Percentiles rank a stretch among this genome's conserved stretches.
These are phyloP conservation scores for Plasmodium relictum DNA, from an alignment of 169 alveolate genomes.

Conservation along the genomic window DNA sequence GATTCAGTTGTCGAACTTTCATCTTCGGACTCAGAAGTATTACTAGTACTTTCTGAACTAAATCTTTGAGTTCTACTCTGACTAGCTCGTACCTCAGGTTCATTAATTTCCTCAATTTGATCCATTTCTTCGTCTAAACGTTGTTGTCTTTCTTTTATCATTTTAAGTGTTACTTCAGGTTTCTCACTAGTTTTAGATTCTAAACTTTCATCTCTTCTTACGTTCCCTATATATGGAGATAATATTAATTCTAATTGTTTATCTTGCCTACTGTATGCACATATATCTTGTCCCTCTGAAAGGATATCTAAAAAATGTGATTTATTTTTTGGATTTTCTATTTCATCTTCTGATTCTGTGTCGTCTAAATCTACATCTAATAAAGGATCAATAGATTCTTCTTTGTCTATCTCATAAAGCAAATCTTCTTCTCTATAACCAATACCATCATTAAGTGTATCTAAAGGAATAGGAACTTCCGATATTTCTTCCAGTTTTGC, in stretches of 20 bases:
- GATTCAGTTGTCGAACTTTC: no score
- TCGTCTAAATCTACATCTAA: slow-evolving; percentile 4
- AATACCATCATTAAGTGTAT: slow-evolving; percentile 55
- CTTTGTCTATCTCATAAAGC: slow-evolving; percentile 22
- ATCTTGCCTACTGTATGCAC: neutral
- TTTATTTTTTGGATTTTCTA: neutral
- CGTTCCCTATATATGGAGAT: slow-evolving; percentile 30
- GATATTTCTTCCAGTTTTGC: slow-evolving; percentile 24
- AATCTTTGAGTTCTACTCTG: no score
- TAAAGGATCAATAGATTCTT: slow-evolving; percentile 12
- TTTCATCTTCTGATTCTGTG: neutral
- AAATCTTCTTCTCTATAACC: slow-evolving; percentile 48
- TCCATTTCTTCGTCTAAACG: neutral
- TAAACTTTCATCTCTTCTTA: neutral
- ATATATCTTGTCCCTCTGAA: slow-evolving; percentile 5
- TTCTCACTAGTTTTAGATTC: neutral
- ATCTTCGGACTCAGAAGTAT: no score
- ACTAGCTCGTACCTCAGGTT: neutral
- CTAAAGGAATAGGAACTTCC: slow-evolving; percentile 24
- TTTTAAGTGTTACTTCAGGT: neutral
- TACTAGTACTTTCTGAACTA: no score
- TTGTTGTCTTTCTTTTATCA: neutral
- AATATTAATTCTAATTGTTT: slow-evolving; percentile 55
- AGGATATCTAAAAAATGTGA: slow-evolving; percentile 12
- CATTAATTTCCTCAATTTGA: neutral